Evolutionary conservation across 345 rosid genomes (phyloP), one percentile per base, ranked within the genome.

Genomic region (Toxicodendron radicans): DNA sequence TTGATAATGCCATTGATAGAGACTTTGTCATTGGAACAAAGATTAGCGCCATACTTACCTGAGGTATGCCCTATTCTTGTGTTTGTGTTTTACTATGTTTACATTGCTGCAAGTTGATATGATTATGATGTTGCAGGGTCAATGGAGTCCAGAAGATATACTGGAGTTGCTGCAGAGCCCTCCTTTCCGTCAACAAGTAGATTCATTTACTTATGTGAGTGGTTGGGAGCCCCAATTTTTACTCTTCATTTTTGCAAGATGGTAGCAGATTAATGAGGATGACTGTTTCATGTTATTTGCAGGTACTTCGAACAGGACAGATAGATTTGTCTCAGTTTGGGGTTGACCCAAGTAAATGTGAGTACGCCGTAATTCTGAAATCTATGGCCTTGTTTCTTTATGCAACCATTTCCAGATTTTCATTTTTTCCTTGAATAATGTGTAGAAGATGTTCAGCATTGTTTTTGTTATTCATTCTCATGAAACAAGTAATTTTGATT

Each of bases 291-390:
- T 76, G 46, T 68, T 80, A 38, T 57, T 54, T 70, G 49, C 69
- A 95, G 99, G 98, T 95, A 52, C 94, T 95, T 58, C 85, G 91
- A 81, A 95, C 99, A 10, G 99, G 99, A 66, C 98, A 95, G 83
- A 85, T 93, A 70, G 97, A 95, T 83, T 85, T 95, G 84, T 76
- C 93, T 75, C 98, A 95, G 84, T 95, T 95, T 79, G 99, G 97
- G 32, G 79, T 95, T 30, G 92, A 95, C 77, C 93, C 99, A 45
- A 85, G 92, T 79, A 93, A 86, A 89, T 95, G 98, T 95, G 74
- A 83, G 98, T 82, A 68, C 12, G 38, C 65, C 54, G 68, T 61
- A 32, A 72, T 51, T 46, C 17, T 11, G 14, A 5, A 30, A 33
- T 46, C 16, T 54, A 0, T 52, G 7, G 43, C 43, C 43, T 38